Conservation (phyloP, 768 basidiomycete genomes). For the Boletales sp. region DNA sequence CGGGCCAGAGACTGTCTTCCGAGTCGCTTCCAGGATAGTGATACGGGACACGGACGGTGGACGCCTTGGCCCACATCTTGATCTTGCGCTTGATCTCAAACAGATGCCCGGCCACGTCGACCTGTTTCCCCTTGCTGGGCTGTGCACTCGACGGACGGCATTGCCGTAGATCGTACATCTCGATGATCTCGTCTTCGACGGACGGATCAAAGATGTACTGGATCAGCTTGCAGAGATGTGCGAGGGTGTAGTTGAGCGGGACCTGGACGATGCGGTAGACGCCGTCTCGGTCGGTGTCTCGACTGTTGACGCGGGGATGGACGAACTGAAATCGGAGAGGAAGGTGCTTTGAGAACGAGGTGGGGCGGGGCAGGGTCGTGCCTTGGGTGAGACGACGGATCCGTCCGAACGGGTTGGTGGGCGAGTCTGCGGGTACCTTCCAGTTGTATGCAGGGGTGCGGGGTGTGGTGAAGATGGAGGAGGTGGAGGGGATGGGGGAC, state of each 20-base stretch:
- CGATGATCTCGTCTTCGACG: slow-evolving; percentile 21
- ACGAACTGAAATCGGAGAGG: slow-evolving; percentile 62
- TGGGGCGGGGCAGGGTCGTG: slow-evolving; percentile 38
- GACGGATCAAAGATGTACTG: slow-evolving; percentile 50
- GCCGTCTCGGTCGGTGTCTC: slow-evolving; percentile 38
- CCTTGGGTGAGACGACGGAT: slow-evolving; percentile 40
- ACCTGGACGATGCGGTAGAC: slow-evolving; percentile 66
- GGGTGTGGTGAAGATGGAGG: slow-evolving; percentile 27
- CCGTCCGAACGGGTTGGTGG: slow-evolving; percentile 66
- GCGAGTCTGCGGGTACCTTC: slow-evolving; percentile 58
- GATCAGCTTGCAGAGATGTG: slow-evolving; percentile 59
- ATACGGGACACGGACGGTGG: slow-evolving; percentile 50
- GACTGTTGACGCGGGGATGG: slow-evolving; percentile 27
- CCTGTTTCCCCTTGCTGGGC: slow-evolving; percentile 20
- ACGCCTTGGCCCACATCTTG: slow-evolving; percentile 44
- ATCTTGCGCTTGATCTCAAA: slow-evolving; percentile 59
- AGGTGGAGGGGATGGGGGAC: slow-evolving; percentile 26
- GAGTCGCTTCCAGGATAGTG: slow-evolving; percentile 39
- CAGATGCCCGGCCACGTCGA: slow-evolving; percentile 39
- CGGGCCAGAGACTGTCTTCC: slow-evolving; percentile 28
- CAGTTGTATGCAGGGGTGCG: slow-evolving; percentile 41
- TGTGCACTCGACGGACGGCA: slow-evolving; percentile 23
- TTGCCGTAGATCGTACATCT: slow-evolving; percentile 16
- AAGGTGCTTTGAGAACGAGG: slow-evolving; percentile 57
- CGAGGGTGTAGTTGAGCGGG: slow-evolving; percentile 66